Conservation (phyloP, 306 rosid species). For the Comarum palustre region DNA sequence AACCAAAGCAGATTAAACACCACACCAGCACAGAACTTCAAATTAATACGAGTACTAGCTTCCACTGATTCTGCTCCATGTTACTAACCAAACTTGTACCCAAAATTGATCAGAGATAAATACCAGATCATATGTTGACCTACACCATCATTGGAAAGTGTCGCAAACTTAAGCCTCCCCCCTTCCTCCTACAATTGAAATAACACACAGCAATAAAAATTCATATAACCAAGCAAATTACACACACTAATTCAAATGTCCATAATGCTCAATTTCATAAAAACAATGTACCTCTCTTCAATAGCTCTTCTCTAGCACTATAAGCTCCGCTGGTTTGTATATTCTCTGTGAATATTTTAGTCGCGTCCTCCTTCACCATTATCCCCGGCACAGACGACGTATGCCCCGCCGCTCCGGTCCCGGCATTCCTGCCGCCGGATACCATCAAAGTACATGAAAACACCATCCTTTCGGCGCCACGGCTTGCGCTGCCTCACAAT, state of each 20-base stretch:
- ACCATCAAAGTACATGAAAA: constrained; percentile 59
- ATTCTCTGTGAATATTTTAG: constrained; percentile 85
- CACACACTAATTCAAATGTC: not conserved
- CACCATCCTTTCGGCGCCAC: constrained; percentile 61
- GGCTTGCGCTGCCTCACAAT: constrained; percentile 58
- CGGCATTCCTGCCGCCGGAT: constrained; percentile 29
- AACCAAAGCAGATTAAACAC: constrained; percentile 25
- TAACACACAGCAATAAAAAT: not conserved
- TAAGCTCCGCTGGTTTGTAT: constrained; percentile 95
- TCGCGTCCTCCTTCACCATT: constrained; percentile 72
- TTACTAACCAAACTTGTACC: no score
- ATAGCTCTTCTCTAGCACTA: constrained; percentile 80
- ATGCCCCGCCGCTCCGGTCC: constrained; percentile 32
- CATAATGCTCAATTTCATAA: not conserved
- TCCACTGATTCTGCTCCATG: no score
- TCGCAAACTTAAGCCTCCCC: constrained; percentile 77
- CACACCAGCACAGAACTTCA: not conserved
- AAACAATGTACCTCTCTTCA: constrained; percentile 56
- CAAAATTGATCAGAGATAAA: constrained; percentile 17
- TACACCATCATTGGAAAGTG: constrained; percentile 70
- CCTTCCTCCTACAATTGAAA: constrained; percentile 70
- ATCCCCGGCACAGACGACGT: constrained; percentile 49
- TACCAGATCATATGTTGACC: constrained; percentile 98
- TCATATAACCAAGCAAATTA: not conserved
- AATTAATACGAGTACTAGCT: no score